Base-by-base conservation (phyloP, 768 basidiomycete species). In the Lepiota subincarnata region DNA sequence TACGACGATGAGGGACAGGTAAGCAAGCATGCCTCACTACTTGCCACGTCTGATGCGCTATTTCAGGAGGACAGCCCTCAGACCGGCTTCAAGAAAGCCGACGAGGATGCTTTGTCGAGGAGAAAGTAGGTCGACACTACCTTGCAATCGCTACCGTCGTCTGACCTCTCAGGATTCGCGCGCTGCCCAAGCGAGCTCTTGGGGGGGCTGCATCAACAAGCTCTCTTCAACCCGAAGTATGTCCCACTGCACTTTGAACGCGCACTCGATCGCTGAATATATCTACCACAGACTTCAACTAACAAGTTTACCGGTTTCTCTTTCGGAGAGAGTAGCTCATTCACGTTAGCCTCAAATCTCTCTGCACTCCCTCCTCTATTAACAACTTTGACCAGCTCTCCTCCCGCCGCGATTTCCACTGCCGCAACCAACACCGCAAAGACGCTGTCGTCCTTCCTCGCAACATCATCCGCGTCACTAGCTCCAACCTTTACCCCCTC, bases 41-140 rank as follows among this genome's bases (percentile, higher is more conserved):
- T 37, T 38, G 16, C 35, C 54, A 47, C 26, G 41, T 35, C 47
- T 55, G 31, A 52, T 40, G 34, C 51, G 26, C 22, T 47, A 16
- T 48, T 16, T n/a, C 48, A 57, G 55, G 42, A 70, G 14, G 70
- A 59, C 19, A 39, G 19, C 16, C 55, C 62, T 56, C 59, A 61
- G 10, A 60, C 67, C 44, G 64, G 61, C 41, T 80, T 89, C 62
- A 72, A 73, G 58, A 83, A 76, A 65, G 88, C 89, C 45, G 79
- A 83, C 57, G 82, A 85, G 18, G 62, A 71, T 26, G 66, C 70
- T 31, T 68, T 90, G 31, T 78, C 78, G 28, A 73, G 61, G 24
- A 74, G 88, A 74, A 73, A 70, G 87, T 89, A 61, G 42, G 84
- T 69, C 31, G 14, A 46, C 42, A 56, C 35, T 36, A 14, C n/a